Evolutionary conservation across 352 stramenopile genomes (phyloP), one percentile per base, ranked within the genome.

Genomic region (Phytophthora melonis): DNA sequence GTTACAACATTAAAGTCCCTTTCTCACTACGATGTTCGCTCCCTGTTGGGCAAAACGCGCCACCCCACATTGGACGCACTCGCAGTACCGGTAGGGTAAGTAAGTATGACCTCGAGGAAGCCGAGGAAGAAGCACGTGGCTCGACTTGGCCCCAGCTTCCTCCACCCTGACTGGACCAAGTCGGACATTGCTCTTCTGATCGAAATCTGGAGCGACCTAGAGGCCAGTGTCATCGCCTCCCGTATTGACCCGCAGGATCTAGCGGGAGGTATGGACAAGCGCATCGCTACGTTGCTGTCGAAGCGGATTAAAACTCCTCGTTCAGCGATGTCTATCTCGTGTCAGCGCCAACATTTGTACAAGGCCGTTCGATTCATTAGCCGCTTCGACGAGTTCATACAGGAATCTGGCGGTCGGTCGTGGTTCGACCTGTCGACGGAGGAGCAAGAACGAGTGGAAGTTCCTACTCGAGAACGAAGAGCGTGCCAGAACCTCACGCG

Each of bases 361-460:
- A 53, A 74, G 21, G 36, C 41, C n/a, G 16, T 70, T 8, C 58
- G 55, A 21, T 61, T 66, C 45, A 61, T 73, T n/a, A 54, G 45
- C 14, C 41, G 43, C 14, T 77, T 77, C 54, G 54, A 77, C 5
- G 54, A 60, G 30, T 63, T 62, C 16, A 58, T 70, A 18, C 19
- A 54, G n/a, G 23, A 61, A 58, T 27, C 14, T 16, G 64, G 64
- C 3, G 10, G 30, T 3, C 23, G 14, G 3, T 41, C 59, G 19
- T 77, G 70, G 70, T 74, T 71, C 67, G 47, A 74, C 21, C 16
- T 77, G 9, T 45, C 66, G 3, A 70, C 21, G 9, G 14, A 56
- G 43, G 66, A 74, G 19, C 65, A 62, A 9, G 19, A 52, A 3
- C 11, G 34, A 54, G 53, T 74, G 34, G 7, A 30, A 13, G 61